These are phyloP conservation scores for Ganoderma resinaceum DNA, from an alignment of 1,284 basidiomycete genomes.

Conservation along the genomic window DNA sequence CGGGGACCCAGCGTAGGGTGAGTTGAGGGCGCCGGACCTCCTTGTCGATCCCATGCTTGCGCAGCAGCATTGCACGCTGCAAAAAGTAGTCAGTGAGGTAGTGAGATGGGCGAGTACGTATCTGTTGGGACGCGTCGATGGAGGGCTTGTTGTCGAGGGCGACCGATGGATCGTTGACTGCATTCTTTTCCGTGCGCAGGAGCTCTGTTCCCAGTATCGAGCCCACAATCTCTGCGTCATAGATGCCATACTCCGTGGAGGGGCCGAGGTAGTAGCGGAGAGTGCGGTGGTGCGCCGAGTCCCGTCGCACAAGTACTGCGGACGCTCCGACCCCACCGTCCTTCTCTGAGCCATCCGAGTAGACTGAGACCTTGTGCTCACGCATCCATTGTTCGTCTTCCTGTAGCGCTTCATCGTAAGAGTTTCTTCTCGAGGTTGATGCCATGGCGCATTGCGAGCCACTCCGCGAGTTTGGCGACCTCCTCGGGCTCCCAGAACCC, in stretches of 20 bases:
- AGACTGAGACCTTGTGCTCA: conserved; percentile 6
- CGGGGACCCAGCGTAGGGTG: conserved; percentile 24
- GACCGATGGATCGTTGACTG: not conserved
- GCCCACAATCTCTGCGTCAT: not conserved
- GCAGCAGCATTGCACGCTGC: not conserved
- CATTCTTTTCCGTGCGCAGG: not conserved
- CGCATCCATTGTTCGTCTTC: conserved; percentile 3
- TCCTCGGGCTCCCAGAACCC: conserved; percentile 72
- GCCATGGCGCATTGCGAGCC: conserved; percentile 62
- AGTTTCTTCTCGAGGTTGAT: conserved; percentile 40
- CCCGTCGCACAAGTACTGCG: not conserved
- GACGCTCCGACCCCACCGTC: conserved; percentile 14
- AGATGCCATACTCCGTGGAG: not conserved
- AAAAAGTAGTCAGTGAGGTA: conserved; percentile 1
- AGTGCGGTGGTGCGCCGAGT: not conserved
- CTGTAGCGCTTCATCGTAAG: not conserved
- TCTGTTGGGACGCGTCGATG: not conserved
- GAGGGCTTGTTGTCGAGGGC: not conserved
- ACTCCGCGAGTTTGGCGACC: conserved; percentile 68
- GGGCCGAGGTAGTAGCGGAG: not conserved
- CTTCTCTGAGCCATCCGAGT: conserved; percentile 31
- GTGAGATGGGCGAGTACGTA: not conserved
- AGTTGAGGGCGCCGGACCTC: too few species aligned
- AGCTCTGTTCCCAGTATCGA: not conserved
- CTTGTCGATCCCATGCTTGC: too few species aligned